These are phyloP conservation scores for Fusarium sp. DNA, from an alignment of 2,329 filamentous ascomycete species.

Conservation along the genomic window DNA sequence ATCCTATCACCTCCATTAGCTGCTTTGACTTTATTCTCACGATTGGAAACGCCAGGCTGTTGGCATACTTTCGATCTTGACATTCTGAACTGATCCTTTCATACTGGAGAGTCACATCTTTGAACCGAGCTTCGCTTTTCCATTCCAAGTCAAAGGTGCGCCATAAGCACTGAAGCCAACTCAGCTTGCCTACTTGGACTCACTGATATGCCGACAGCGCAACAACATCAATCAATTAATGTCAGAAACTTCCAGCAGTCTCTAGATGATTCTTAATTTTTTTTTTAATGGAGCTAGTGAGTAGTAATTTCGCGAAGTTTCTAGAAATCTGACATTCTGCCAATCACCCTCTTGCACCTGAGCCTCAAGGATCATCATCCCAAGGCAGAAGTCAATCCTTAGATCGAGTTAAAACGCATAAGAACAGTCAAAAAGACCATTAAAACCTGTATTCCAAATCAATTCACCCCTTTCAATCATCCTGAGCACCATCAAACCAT, in stretches of 20 bases:
- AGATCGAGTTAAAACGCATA: background rate
- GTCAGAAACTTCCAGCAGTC: rapidly evolving
- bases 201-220: background rate
- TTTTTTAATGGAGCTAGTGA: background rate
- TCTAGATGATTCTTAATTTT: background rate
- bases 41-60: rapidly evolving
- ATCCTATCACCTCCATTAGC: rapidly evolving
- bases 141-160: background rate
- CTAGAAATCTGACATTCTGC: background rate
- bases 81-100: background rate
- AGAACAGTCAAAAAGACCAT: background rate
- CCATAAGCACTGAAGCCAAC: rapidly evolving
- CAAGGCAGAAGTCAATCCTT: background rate
- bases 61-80: rapidly evolving
- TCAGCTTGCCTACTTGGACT: rapidly evolving
- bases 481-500: rapidly evolving
- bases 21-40: rapidly evolving
- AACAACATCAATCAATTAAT: rapidly evolving
- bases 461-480: rapidly evolving
- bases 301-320: background rate
- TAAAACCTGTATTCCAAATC: background rate
- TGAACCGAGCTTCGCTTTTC: background rate
- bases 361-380: background rate
- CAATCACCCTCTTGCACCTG: background rate
- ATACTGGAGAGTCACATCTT: rapidly evolving